Evolutionary conservation across 495 filamentous ascomycete genomes (phyloP).

Genomic region (Gamarada debralockiae): DNA sequence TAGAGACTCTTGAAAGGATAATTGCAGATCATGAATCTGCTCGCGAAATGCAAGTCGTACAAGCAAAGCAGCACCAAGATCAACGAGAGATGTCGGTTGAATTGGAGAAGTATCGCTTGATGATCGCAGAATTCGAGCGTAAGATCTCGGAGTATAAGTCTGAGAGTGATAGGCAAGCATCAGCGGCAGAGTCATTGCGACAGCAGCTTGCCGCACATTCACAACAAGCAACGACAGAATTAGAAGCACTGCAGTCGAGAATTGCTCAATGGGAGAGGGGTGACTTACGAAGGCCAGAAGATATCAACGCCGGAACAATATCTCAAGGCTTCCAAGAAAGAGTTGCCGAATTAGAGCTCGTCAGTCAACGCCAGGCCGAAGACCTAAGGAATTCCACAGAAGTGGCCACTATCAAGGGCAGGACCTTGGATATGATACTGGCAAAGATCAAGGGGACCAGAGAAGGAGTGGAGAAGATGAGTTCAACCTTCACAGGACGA

Average conservation of each 20-base stretch:
- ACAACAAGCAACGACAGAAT: conserved; percentile 16
- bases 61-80: conserved; percentile 17
- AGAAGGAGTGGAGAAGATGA: conserved; percentile 16
- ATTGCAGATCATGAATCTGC: conserved; percentile 16
- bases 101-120: conserved; percentile 18
- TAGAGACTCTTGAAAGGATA: conserved; percentile 19
- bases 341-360: conserved; percentile 13
- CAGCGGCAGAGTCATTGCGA: conserved; percentile 10
- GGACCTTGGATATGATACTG: conserved; percentile 16
- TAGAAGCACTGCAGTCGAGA: conserved; percentile 13
- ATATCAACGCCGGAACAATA: conserved; percentile 9
- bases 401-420: conserved; percentile 10
- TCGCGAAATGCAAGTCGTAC: conserved; percentile 16
- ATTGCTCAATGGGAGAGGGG: conserved; percentile 14
- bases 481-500: conserved; percentile 13
- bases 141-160: conserved; percentile 20
- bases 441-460: conserved; percentile 14
- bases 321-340: conserved; percentile 15
- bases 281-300: conserved; percentile 10
- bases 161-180: conserved; percentile 19
- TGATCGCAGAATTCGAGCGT: conserved; percentile 16
- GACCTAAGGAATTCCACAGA: conserved; percentile 12
- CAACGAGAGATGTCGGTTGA: conserved; percentile 9
- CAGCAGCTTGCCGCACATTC: conserved; percentile 13
- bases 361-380: conserved; percentile 10